Percentiles rank a stretch among this genome's conserved stretches.
Conservation (phyloP, 2,329 filamentous ascomycete genomes). For the Diaporthe sp. region DNA sequence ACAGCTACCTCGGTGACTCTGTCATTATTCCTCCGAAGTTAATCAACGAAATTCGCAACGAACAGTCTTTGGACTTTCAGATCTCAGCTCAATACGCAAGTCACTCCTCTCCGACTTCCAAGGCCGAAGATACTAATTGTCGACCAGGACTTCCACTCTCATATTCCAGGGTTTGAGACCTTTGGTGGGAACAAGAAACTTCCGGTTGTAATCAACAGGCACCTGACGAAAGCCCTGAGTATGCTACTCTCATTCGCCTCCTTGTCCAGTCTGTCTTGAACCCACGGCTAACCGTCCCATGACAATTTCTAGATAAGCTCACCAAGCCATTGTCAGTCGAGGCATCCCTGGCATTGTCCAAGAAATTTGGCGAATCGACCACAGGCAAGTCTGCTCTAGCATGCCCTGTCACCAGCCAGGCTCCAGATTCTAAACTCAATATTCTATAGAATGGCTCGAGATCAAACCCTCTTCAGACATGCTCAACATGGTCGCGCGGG, state of each 20-base stretch:
- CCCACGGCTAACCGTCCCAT: background rate
- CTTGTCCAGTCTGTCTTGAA: too few species aligned
- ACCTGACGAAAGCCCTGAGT: conserved; percentile 28
- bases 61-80: conserved; percentile 2
- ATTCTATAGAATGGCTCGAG: conserved; percentile 23
- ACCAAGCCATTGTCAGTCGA: conserved; percentile 27
- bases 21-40: background rate
- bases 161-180: conserved; percentile 16
- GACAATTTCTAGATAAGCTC: background rate
- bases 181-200: background rate
- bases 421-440: background rate
- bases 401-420: background rate
- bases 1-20: conserved; percentile 19
- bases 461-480: conserved; percentile 42
- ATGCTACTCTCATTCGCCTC: background rate
- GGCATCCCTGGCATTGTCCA: background rate
- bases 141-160: background rate
- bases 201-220: background rate
- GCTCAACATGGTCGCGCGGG: conserved; percentile 60
- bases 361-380: background rate
- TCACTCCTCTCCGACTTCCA: background rate
- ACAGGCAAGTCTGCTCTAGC: background rate
- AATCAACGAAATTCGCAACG: conserved; percentile 18
- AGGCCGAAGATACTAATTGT: background rate
- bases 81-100: background rate